Percentiles rank a stretch among this genome's conserved stretches.
These are phyloP conservation scores for Fremontodendron californicum DNA, from an alignment of 345 rosid genomes.

Conservation along the genomic window DNA sequence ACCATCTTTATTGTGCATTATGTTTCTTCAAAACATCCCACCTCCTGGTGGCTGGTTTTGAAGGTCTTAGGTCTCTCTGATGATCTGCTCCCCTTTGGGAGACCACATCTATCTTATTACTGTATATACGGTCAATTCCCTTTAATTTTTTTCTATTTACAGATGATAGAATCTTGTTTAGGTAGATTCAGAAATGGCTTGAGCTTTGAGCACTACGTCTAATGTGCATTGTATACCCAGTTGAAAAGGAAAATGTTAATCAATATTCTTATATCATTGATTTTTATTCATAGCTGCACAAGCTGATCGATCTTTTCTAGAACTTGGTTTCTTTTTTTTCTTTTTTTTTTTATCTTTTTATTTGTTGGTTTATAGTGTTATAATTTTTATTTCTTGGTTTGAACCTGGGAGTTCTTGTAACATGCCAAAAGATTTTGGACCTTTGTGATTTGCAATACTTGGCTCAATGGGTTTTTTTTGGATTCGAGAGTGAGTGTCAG, in stretches of 20 bases:
- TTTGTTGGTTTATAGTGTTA: no score
- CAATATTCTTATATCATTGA: not conserved
- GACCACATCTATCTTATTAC: not conserved
- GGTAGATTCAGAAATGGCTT: not conserved
- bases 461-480: not conserved
- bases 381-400: not conserved
- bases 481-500: no score
- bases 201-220: not conserved
- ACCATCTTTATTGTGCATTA: not conserved
- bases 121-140: not conserved
- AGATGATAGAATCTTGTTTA: conserved; percentile 1
- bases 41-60: no score
- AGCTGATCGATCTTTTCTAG: not conserved
- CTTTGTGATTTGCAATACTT: not conserved
- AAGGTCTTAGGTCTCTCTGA: not conserved
- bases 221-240: not conserved
- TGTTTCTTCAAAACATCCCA: not conserved
- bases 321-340: no score
- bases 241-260: not conserved
- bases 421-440: not conserved
- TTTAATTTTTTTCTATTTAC: not conserved
- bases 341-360: no score
- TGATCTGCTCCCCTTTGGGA: no score
- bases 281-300: not conserved
- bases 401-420: not conserved